Evolutionary conservation across 805 yeast genomes (phyloP).

Genomic region (Lipomyces yamanashiensis): DNA sequence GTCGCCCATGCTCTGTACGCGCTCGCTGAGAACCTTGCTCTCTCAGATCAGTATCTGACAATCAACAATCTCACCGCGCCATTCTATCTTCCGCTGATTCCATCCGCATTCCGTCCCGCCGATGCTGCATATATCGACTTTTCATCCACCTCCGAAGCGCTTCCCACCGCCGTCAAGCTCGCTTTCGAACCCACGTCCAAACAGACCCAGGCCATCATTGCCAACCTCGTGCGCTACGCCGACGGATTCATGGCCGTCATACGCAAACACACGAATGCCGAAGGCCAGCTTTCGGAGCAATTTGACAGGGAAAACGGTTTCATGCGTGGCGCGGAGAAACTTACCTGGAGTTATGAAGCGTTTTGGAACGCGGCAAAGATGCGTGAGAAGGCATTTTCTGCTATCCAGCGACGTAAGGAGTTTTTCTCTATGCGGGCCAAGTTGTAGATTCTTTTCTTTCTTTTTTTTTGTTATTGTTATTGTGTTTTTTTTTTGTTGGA

Average conservation of each 20-base stretch:
- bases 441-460: neutral
- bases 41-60: conserved; percentile 18
- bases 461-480: neutral
- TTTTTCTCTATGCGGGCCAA: conserved; percentile 9
- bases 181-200: conserved; percentile 16
- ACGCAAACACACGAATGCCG: conserved; percentile 55
- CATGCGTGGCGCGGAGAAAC: conserved; percentile 83
- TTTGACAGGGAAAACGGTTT: conserved; percentile 79
- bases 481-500: neutral
- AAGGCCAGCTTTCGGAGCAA: conserved; percentile 86
- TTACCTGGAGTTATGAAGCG: conserved; percentile 91
- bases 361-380: conserved; percentile 65
- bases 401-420: conserved; percentile 5
- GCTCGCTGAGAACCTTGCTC: conserved; percentile 41
- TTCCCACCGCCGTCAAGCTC: conserved; percentile 15
- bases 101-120: conserved; percentile 13
- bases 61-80: conserved; percentile 31
- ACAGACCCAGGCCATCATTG: conserved; percentile 22
- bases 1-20: conserved; percentile 45
- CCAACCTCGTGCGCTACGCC: conserved; percentile 46
- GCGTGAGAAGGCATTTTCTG: conserved; percentile 10
- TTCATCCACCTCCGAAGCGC: conserved; percentile 5
- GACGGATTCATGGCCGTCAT: conserved; percentile 57
- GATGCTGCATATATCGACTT: conserved; percentile 20
- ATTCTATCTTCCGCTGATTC: conserved; percentile 32